These are phyloP conservation scores for Mycena belliarum DNA, from an alignment of 768 basidiomycete species.

Conservation along the genomic window DNA sequence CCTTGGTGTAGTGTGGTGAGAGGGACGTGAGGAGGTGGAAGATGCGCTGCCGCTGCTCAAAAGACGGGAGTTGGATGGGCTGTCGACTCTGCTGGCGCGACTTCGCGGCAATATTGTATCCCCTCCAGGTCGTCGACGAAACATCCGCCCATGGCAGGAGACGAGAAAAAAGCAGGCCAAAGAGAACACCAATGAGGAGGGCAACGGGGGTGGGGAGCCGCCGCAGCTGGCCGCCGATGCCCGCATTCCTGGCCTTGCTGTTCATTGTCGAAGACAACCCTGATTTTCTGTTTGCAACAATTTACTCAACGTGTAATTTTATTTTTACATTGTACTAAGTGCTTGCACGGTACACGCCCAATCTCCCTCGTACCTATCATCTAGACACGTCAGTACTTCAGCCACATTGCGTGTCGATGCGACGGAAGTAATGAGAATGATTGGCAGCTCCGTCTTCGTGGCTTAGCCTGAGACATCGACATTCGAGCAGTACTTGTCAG, in stretches of 20 bases:
- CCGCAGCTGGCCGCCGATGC: slow-evolving; percentile 34
- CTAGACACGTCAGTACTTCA: background rate
- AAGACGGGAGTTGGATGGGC: slow-evolving; percentile 72
- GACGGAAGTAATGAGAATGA: background rate
- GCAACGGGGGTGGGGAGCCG: slow-evolving; percentile 57
- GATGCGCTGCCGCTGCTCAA: slow-evolving; percentile 83
- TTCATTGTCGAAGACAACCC: slow-evolving; percentile 14
- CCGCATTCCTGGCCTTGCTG: slow-evolving; percentile 11
- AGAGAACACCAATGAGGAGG: slow-evolving; percentile 59
- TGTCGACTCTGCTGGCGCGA: slow-evolving; percentile 58
- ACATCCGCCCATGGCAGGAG: slow-evolving; percentile 48
- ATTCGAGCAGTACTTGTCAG: no score
- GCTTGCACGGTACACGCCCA: background rate
- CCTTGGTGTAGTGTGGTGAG: slow-evolving; percentile 88
- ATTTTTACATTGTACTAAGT: background rate
- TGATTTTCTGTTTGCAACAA: no score
- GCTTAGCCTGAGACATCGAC: no score
- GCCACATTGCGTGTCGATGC: background rate
- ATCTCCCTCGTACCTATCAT: slow-evolving; percentile 13
- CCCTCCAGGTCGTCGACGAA: slow-evolving; percentile 51
- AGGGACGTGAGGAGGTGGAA: slow-evolving; percentile 86
- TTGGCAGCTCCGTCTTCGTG: background rate
- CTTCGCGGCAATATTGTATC: slow-evolving; percentile 51
- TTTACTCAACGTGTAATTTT: no score
- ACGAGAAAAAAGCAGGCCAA: slow-evolving; percentile 60